Evolutionary conservation across 495 filamentous ascomycete species (phyloP).

Genomic region (Daldinia decipiens): DNA sequence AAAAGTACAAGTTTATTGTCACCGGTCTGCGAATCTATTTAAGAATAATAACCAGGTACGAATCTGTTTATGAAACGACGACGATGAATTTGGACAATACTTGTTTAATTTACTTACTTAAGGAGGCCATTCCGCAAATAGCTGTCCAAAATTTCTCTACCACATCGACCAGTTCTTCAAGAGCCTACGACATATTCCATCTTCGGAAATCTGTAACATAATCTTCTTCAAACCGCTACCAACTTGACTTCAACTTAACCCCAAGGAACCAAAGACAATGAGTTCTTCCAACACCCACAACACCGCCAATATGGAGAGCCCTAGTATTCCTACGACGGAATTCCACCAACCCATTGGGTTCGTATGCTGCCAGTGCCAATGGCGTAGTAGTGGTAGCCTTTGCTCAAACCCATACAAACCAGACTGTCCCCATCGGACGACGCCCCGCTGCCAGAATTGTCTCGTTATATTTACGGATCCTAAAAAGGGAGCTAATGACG

Average conservation of each 20-base stretch:
- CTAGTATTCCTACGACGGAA: constrained; percentile 12
- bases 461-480: constrained; percentile 34
- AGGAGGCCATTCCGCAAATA: background rate
- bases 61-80: background rate
- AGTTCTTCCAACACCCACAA: background rate
- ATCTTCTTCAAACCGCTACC: background rate
- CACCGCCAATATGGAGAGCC: background rate
- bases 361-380: constrained; percentile 40
- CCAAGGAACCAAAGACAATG: background rate
- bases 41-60: background rate
- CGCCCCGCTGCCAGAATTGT: constrained; percentile 35
- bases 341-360: constrained; percentile 43
- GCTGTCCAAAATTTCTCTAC: background rate
- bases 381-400: constrained; percentile 36
- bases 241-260: background rate
- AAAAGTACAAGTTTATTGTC: background rate
- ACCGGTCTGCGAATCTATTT: background rate
- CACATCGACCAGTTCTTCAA: background rate
- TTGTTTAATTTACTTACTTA: background rate
- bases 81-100: background rate
- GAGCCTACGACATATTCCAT: background rate
- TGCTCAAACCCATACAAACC: constrained; percentile 38
- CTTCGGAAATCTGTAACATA: background rate
- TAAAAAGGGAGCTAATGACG: background rate
- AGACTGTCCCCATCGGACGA: constrained; percentile 32